phyloP scores from a whole-genome alignment of 768 basidiomycete genomes.

The Rhizopogon roseolus region DNA sequence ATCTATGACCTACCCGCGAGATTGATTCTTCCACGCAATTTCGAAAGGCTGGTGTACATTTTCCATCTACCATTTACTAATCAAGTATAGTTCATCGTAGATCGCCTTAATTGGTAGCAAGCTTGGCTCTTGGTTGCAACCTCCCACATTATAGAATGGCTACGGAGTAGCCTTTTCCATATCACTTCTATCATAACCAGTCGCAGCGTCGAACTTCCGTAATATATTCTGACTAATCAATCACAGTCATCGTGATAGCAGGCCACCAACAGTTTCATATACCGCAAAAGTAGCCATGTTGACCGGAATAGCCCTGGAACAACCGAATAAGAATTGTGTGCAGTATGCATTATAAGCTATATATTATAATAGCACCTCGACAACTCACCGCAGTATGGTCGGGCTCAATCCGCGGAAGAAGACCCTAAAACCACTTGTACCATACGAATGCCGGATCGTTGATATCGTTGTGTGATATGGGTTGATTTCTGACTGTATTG shows the following conservation, averaged over 20 bases:
- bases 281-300: constrained; percentile 79
- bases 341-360: neutral
- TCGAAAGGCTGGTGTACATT: too few relatives aligned
- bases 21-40: too few relatives aligned
- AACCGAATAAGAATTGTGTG: neutral
- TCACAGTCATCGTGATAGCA: constrained; percentile 20
- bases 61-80: too few relatives aligned
- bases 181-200: too few relatives aligned
- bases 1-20: too few relatives aligned
- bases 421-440: constrained; percentile 58
- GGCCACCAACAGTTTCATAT: constrained; percentile 57
- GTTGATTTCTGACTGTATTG: constrained; percentile 21
- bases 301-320: constrained; percentile 69
- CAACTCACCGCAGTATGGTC: constrained; percentile 65
- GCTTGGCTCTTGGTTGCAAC: too few relatives aligned
- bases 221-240: neutral
- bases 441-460: constrained; percentile 57
- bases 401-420: constrained; percentile 78
- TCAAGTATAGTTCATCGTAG: too few relatives aligned
- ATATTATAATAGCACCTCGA: neutral
- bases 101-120: too few relatives aligned
- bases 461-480: constrained; percentile 58
- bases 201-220: too few relatives aligned
- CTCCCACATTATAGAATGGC: too few relatives aligned
- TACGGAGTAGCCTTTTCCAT: too few relatives aligned